phyloP scores from a whole-genome alignment of 2,329 filamentous ascomycete species.

The Trichoderma asperellum region DNA sequence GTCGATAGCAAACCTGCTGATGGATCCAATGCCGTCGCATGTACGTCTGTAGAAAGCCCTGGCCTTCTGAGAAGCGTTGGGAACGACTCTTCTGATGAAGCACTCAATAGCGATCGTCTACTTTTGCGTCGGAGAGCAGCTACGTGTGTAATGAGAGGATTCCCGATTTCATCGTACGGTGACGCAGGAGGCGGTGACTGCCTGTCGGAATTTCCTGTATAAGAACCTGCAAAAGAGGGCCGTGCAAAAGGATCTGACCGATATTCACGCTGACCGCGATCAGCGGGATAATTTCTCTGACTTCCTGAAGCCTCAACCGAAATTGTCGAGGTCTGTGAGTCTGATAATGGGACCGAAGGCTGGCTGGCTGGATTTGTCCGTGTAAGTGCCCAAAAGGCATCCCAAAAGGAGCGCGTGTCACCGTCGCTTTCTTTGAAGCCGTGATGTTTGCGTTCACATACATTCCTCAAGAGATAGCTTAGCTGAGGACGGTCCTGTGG shows the following conservation, averaged over 20 bases:
- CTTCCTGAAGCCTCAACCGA: not conserved
- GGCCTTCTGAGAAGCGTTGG: not conserved
- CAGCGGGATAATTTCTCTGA: not conserved
- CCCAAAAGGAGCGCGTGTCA: conserved; percentile 33
- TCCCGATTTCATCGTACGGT: not conserved
- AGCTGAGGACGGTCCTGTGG: conserved; percentile 38
- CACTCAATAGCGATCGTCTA: not conserved
- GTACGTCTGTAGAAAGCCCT: not conserved
- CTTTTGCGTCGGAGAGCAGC: conserved; percentile 10
- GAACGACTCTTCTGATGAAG: not conserved
- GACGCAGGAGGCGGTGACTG: not conserved
- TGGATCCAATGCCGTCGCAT: not conserved
- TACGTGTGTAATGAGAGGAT: conserved; percentile 10
- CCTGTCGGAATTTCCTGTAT: not conserved
- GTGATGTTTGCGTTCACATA: conserved; percentile 32
- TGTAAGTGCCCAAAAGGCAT: conserved; percentile 22
- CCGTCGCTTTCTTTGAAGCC: conserved; percentile 32
- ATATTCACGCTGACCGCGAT: not conserved
- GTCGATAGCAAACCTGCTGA: not conserved
- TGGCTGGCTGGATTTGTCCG: not conserved
- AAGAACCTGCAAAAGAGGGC: not conserved
- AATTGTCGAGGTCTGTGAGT: not conserved
- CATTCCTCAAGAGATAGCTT: conserved; percentile 31
- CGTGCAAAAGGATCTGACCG: not conserved
- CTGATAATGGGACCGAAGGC: not conserved